A percentile compares a stretch with the other conserved stretches of the same genome.
phyloP scores from a whole-genome alignment of 106 monocot species.

The Dendrobium huoshanense region DNA sequence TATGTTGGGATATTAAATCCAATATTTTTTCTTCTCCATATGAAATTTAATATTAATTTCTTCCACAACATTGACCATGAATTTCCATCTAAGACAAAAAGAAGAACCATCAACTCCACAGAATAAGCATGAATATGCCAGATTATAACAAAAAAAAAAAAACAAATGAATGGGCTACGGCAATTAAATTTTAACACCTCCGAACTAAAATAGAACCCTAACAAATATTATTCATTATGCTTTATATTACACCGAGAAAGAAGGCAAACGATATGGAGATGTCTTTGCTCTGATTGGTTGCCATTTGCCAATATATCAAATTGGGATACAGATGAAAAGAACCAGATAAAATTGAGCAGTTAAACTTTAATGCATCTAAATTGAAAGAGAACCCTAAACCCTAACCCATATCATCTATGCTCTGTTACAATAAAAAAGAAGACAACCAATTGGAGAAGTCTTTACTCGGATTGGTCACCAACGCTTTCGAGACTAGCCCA shows the following conservation, averaged over 20 bases:
- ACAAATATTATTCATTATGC: too few species aligned
- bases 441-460: neutral
- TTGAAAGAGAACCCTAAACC: neutral
- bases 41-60: neutral
- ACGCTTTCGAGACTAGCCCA: slow-evolving; percentile 97
- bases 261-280: neutral
- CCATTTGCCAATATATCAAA: neutral
- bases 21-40: neutral
- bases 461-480: slow-evolving; percentile 98
- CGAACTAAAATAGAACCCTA: too few species aligned
- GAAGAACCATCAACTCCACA: neutral
- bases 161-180: too few species aligned
- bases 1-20: neutral
- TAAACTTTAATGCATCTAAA: neutral
- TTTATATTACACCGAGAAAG: neutral
- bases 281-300: neutral
- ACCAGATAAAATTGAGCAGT: neutral
- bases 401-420: neutral
- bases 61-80: neutral
- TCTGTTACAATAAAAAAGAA: neutral
- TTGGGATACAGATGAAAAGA: neutral
- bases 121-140: neutral
- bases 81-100: neutral
- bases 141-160: neutral
- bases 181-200: too few species aligned